Evolutionary conservation across 2,329 filamentous ascomycete species (phyloP).

Genomic region (Cercospora sojina): DNA sequence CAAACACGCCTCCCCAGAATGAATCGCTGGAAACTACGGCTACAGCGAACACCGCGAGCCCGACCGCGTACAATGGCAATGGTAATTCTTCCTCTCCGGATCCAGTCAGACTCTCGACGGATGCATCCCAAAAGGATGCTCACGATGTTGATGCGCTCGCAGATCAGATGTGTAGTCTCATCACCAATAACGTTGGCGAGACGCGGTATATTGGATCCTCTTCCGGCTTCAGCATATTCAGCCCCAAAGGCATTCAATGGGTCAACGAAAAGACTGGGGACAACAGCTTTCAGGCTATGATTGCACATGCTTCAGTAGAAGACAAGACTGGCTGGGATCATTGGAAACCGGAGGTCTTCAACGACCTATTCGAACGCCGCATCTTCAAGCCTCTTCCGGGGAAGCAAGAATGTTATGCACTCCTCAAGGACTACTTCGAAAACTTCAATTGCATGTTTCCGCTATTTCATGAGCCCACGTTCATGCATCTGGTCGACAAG

Average conservation of each 20-base stretch:
- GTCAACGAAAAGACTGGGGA: constrained; percentile 98
- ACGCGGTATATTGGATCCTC: constrained; percentile 96
- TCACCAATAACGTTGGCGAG: constrained; percentile 92
- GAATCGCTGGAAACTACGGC: constrained; percentile 10
- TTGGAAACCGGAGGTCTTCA: constrained; percentile 97
- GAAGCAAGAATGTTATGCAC: constrained; percentile 80
- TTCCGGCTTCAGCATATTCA: constrained; percentile 98
- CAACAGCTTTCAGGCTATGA: constrained; percentile 90
- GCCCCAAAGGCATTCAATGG: constrained; percentile 96
- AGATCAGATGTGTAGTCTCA: constrained; percentile 98
- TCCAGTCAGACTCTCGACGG: constrained; percentile 4
- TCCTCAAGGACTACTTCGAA: constrained; percentile 92
- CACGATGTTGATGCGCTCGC: constrained; percentile 63
- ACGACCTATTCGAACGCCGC: constrained; percentile 82
- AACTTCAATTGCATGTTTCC: constrained; percentile 99
- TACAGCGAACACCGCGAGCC: constrained; percentile 3
- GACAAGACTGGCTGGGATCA: constrained; percentile 95
- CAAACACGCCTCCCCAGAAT: constrained; percentile 16
- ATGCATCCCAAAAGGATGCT: constrained; percentile 12
- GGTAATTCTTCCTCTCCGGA: constrained; percentile 16
- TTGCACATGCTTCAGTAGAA: constrained; percentile 77
- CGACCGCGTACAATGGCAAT: constrained; percentile 9
- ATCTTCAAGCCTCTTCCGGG: constrained; percentile 81
- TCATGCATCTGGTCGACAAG: constrained; percentile 93
- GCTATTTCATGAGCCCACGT: constrained; percentile 94